Base-by-base conservation (phyloP, 176 grass and related monocot species). In the Oryza australiensis region DNA sequence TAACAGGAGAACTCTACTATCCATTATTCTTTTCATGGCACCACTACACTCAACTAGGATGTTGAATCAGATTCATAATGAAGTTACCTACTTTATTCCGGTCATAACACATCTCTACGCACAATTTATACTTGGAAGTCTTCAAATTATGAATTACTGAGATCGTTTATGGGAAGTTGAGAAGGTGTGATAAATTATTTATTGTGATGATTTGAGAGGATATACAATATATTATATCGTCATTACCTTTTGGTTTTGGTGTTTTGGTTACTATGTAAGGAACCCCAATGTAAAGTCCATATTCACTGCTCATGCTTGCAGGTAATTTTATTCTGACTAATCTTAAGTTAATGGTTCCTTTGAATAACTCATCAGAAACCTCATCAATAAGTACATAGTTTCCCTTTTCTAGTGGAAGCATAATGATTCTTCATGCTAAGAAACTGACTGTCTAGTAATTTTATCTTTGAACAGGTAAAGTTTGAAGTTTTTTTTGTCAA, bases 81-180 rank as follows among this genome's bases (percentile, higher is more conserved):
- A 77, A 24, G 9, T 65, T 71, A 34, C 10, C 24, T 34, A 7
- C 4, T 43, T 76, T 41, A 18, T 42, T 82, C 59, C 1, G 0
- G 22, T 66, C 74, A 40, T 70, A 80, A 32, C 71, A 64, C 59
- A 24, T n/a, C n/a, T n/a, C 12, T 30, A 84, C 41, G 30, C 9
- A 53, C 3, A 10, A 14, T 26, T 9, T 71, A 73, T 22, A 72
- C 67, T 74, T 53, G 9, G n/a, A 35, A 67, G 28, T 74, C 67
- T 42, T 64, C 5, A 10, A 41, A 9, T 68, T 64, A 22, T 76
- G 0, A 29, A 75, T 41, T 81, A 41, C 28, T 2, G 2, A 27
- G 22, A 28, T 1, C 30, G 23, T 64, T 18, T 37, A 18, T 32
- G 48, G 3, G 73, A 72, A 9, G 35, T 10, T 34, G 18, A 64